phyloP scores from a whole-genome alignment of 257 asterid species.

The Capsicum baccatum region DNA sequence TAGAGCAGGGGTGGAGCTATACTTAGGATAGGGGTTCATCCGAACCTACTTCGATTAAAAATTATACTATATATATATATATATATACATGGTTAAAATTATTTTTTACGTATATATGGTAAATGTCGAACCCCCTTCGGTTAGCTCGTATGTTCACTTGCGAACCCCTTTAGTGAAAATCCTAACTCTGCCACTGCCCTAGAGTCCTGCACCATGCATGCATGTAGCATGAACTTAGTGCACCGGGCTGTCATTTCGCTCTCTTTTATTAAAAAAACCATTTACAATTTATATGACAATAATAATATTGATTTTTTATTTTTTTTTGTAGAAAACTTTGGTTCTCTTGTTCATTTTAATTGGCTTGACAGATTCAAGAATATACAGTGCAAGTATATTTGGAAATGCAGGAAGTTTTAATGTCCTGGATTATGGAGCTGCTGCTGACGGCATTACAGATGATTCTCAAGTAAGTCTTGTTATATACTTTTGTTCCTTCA shows the following conservation, averaged over 20 bases:
- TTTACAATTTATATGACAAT: background rate
- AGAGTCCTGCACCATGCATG: too few relatives aligned
- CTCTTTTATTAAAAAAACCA: background rate
- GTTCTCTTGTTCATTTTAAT: slow-evolving; percentile 34
- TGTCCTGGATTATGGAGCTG: slow-evolving; percentile 65
- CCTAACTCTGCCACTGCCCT: too few relatives aligned
- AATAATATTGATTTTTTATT: background rate
- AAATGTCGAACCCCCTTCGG: too few relatives aligned
- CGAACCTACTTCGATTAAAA: too few relatives aligned
- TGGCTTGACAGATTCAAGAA: slow-evolving; percentile 38
- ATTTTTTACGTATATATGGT: too few relatives aligned
- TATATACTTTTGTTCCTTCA: background rate
- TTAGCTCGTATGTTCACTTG: too few relatives aligned
- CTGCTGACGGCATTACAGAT: slow-evolving; percentile 46
- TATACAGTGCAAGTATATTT: slow-evolving; percentile 23
- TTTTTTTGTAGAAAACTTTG: slow-evolving; percentile 43
- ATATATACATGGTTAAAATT: too few relatives aligned
- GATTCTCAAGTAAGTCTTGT: slow-evolving; percentile 52
- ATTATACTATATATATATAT: too few relatives aligned
- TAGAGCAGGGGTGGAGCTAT: too few relatives aligned
- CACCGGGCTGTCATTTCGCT: background rate
- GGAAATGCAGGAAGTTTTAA: slow-evolving; percentile 38
- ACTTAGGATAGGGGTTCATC: too few relatives aligned
- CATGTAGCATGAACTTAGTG: background rate
- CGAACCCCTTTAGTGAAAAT: too few relatives aligned